Evolutionary conservation across 306 rosid genomes (phyloP), one percentile per base, ranked within the genome.

Genomic region (Sesbania bispinosa): DNA sequence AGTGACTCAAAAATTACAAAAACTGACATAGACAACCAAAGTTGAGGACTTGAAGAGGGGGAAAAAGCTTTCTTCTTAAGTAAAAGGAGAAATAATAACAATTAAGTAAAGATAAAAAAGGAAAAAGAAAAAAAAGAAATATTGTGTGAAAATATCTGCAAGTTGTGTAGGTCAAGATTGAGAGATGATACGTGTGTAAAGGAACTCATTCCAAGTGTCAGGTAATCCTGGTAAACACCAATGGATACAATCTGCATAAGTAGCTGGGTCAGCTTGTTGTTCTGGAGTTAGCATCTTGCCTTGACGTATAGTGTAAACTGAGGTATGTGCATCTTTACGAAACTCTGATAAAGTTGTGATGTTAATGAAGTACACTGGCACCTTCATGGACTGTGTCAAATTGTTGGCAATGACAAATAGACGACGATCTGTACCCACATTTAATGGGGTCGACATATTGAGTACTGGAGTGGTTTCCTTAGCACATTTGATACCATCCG

Each of bases 151-250:
- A 47, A 59, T 55, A 46, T 47, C n/a, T 58, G 24, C 57, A 54
- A n/a, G 55, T 52, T 42, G 54, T 36, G n/a, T n/a, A 26, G 6
- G 96, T 91, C 91, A 95, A 77, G 97, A 89, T 13, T 67, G 84
- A 13, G 97, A 77, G n/a, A 95, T 88, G 67, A 95, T 88, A 7
- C 75, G 88, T 5, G 99, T 4, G 47, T 89, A 95, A 4, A 95
- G 63, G 32, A 95, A 91, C 90, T 95, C 97, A 10, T 95, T 95
- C 99, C 97, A 91, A 3, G 93, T 95, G 84, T 91, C 97, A 7
- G 97, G 99, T 71, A 95, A 67, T 50, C 99, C 99, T 0, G 97
- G 99, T 14, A 95, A 84, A 55, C 99, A 95, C 99, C 99, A 91
- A 45, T 95, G 99, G 69, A 95, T 95, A 42, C 99, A 95, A 72